Evolutionary conservation across 768 basidiomycete species (phyloP).

Genomic region (Tephrocybe sp.): DNA sequence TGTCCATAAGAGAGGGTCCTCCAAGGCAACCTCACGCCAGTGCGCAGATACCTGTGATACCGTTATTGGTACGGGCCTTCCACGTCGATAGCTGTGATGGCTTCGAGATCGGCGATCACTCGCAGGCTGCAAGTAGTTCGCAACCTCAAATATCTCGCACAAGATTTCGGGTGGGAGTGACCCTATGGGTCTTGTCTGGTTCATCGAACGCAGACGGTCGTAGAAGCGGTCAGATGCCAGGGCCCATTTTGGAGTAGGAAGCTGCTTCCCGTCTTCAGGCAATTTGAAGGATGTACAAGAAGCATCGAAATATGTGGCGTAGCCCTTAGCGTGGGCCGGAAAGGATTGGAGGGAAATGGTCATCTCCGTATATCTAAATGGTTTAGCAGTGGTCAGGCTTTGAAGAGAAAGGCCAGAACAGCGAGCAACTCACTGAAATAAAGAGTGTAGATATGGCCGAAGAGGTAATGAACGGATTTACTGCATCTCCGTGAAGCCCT

Average conservation of each 20-base stretch:
- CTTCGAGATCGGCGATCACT: slow-evolving; percentile 6
- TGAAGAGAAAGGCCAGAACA: too few relatives aligned
- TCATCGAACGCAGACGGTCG: slow-evolving; percentile 4
- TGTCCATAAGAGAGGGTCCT: slow-evolving; percentile 15
- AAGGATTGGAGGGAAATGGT: background rate
- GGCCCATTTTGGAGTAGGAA: background rate
- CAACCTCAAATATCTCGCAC: slow-evolving; percentile 13
- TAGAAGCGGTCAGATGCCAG: slow-evolving; percentile 2
- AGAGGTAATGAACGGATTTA: background rate
- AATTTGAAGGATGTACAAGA: background rate
- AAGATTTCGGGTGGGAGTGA: slow-evolving; percentile 16
- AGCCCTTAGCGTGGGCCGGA: background rate
- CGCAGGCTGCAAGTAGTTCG: background rate
- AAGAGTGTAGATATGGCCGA: background rate
- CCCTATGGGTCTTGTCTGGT: slow-evolving; percentile 11
- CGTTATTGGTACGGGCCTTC: slow-evolving; percentile 5
- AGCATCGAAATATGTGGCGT: background rate
- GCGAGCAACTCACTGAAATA: background rate
- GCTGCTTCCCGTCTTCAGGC: background rate
- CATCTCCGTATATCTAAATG: background rate
- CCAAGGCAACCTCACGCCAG: slow-evolving; percentile 17
- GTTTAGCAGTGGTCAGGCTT: too few relatives aligned
- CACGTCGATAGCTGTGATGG: background rate
- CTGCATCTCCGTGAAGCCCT: background rate
- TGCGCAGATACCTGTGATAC: slow-evolving; percentile 17